Percentiles rank a stretch among this genome's conserved stretches.
These are phyloP conservation scores for Graphilbum sp. DNA, from an alignment of 2,329 filamentous ascomycete species.

Conservation along the genomic window DNA sequence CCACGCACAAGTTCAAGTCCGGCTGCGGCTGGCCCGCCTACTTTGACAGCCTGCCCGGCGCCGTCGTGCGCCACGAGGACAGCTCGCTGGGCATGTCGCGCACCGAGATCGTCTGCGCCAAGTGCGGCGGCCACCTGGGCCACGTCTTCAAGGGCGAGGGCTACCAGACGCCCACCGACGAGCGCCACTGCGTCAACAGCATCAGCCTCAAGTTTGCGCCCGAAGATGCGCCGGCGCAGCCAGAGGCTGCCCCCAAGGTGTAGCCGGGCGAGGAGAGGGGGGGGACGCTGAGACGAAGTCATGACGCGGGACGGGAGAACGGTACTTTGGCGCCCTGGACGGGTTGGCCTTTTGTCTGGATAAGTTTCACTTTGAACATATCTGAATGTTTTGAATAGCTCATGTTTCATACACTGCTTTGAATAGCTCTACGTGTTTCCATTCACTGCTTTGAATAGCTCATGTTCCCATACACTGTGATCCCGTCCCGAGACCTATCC, in stretches of 20 bases:
- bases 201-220: conserved; percentile 69
- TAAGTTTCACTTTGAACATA: no score
- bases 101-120: conserved; percentile 86
- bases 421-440: no score
- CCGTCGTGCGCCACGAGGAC: conserved; percentile 71
- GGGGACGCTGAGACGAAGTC: no score
- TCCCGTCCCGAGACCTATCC: no score
- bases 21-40: conserved; percentile 98
- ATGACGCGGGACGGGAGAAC: no score
- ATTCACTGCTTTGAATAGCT: no score
- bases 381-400: no score
- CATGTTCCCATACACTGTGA: no score
- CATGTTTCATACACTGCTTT: no score
- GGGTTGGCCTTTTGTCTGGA: no score
- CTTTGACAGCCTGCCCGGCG: conserved; percentile 86
- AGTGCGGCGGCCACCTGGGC: conserved; percentile 83
- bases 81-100: conserved; percentile 62
- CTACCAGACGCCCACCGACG: conserved; percentile 72
- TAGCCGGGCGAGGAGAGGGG: not conserved
- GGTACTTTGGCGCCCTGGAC: no score
- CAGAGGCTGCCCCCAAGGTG: not conserved
- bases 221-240: conserved; percentile 17
- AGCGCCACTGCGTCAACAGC: conserved; percentile 94
- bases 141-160: conserved; percentile 89
- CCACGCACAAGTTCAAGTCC: conserved; percentile 86